Percentiles rank a stretch among this genome's conserved stretches.
Conservation (phyloP, 441 rosid genomes). For the Gossypium laxum region DNA sequence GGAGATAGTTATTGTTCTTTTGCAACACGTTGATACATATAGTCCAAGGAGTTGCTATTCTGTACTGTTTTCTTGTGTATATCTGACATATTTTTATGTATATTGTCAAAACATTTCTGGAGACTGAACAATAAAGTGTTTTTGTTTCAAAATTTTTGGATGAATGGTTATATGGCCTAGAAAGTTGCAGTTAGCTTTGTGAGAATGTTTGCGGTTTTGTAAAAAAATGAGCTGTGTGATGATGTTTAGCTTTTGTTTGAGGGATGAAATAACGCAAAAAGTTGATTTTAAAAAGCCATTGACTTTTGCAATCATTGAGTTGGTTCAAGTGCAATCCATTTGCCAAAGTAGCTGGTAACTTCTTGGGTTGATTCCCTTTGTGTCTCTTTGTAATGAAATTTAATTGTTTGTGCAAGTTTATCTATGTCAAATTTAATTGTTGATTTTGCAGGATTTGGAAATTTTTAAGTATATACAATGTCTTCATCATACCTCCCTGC, state of each 20-base stretch:
- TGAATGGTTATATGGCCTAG: background rate
- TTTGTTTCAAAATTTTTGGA: background rate
- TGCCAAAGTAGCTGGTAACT: background rate
- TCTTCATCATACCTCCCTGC: slow-evolving; percentile 59
- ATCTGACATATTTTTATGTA: background rate
- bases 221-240: background rate
- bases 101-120: background rate
- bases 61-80: background rate
- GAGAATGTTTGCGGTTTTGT: background rate
- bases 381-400: background rate
- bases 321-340: background rate
- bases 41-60: background rate
- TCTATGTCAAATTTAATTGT: background rate
- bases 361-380: background rate
- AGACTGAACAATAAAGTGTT: background rate
- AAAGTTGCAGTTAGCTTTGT: background rate
- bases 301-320: background rate
- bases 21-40: background rate
- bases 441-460: slow-evolving; percentile 27
- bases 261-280: background rate
- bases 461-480: slow-evolving; percentile 25
- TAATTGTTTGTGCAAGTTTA: background rate
- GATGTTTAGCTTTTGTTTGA: background rate
- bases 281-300: background rate
- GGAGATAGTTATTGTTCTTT: background rate